These are phyloP conservation scores for Cercophora sp. DNA, from an alignment of 495 filamentous ascomycete genomes.

Conservation along the genomic window DNA sequence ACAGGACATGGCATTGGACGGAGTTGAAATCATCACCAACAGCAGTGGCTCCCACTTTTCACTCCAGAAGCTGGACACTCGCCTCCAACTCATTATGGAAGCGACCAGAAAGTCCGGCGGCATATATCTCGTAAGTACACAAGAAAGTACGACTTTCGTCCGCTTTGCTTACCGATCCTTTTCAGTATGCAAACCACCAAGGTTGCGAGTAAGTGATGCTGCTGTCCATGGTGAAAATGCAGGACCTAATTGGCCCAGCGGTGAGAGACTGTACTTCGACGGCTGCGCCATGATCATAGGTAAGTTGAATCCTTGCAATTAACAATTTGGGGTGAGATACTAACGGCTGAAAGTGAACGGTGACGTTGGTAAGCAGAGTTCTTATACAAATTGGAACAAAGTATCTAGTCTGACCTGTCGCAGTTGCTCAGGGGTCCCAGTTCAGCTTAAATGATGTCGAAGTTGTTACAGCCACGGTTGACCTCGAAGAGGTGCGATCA, in stretches of 20 bases:
- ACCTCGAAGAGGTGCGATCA: constrained; percentile 69
- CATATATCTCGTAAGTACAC: constrained; percentile 62
- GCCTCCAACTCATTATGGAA: constrained; percentile 70
- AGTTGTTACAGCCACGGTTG: constrained; percentile 74
- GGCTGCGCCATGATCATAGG: constrained; percentile 76
- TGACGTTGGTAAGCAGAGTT: constrained; percentile 27
- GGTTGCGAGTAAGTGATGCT: constrained; percentile 64
- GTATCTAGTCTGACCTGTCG: constrained; percentile 47
- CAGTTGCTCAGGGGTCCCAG: constrained; percentile 68
- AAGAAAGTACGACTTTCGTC: background rate
- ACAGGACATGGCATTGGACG: background rate
- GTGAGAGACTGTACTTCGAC: constrained; percentile 55
- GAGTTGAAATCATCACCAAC: constrained; percentile 70
- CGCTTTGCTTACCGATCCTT: background rate
- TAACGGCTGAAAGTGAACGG: too few species aligned
- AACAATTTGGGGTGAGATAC: too few species aligned
- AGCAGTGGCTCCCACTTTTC: constrained; percentile 64
- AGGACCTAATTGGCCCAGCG: constrained; percentile 17
- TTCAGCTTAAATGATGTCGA: constrained; percentile 82
- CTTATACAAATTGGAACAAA: background rate
- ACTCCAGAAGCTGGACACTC: constrained; percentile 69
- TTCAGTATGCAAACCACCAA: constrained; percentile 53
- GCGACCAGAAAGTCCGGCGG: constrained; percentile 73
- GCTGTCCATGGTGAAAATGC: background rate
- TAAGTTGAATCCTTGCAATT: too few species aligned